Evolutionary conservation across 106 monocot genomes (phyloP), one percentile per base, ranked within the genome.

Genomic region (Cymbidium sinense): DNA sequence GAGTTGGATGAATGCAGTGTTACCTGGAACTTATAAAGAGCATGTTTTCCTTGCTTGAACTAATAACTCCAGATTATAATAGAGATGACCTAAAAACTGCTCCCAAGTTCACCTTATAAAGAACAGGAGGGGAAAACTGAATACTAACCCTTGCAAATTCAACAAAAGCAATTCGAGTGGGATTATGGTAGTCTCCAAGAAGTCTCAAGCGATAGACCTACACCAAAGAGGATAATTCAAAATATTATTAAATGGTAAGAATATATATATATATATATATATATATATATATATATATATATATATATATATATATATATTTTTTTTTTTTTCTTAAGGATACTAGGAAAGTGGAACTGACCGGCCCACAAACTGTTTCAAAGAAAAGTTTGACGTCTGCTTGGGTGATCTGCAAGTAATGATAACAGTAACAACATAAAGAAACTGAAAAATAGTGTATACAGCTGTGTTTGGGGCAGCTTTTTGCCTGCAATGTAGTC

Each of bases 161-260:
- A 58, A 87, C 87, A 83, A 87, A 87, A 43, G 87, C 83, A 34
- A 87, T 87, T 52, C 83, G 87, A 78, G 87, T 87, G 70, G 87
- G 81, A 34, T 87, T 80, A 75, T 81, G 83, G 80, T 78, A 75
- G 28, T 87, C 87, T 78, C 87, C 87, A 61, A 83, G 87, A 67
- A 87, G 34, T 41, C 87, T 80, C 75, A 87, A 78, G 43, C 83
- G 87, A 70, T 77, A 78, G 74, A 74, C 74, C 74, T 74, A 19
- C 44, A 74, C 17, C 44, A 43, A 47, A 67, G 43, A 19, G 43
- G 44, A 28, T 44, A 28, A 21, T 74, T 74, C 74, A 41, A 43
- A 20, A 27, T 39, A 2, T 34, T 43, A 3, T 39, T 20, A 35
- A 29, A 13, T 39, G 1, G 0, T 36, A 71, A 20, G 36, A 71